Base-by-base conservation (phyloP, 106 monocot genomes). In the Ottelia alismoides region DNA sequence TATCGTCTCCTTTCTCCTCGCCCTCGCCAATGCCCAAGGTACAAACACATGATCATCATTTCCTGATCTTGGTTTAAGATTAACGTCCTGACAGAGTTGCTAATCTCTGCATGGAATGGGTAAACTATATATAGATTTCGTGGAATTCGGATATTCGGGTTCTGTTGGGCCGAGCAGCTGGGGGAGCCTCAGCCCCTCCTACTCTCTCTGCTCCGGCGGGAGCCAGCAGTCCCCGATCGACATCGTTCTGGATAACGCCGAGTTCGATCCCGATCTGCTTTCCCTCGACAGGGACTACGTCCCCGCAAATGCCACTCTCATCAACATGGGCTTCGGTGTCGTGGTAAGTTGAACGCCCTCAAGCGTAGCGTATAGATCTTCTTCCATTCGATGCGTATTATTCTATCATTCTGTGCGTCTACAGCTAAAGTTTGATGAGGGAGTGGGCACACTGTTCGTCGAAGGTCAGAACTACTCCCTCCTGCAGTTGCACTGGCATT, bases 261-360 rank as follows among this genome's bases (percentile, higher is more conserved):
- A 22, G 22, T 2, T 23, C 22, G 58, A 58, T 43, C 58, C 30
- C 9, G 44, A 21, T 21, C 40, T 58, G 58, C 35, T 20, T 1
- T 43, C 58, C 10, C 16, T 80, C n/a, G 18, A 25, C 23, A 60
- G 68, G 16, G 47, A 64, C 44, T 86, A 86, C 47, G 2, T n/a
- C 23, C 16, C 66, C 2, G 45, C 65, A 3, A 65, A 80, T 25
- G 80, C 73, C 21, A 77, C 74, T 27, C 76, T 86, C 17, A 25
- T 81, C 28, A 47, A 74, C 68, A 74, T 63, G 25, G 85, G 79
- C 66, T 64, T 67, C 63, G 68, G 74, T 27, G 51, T 85, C 17
- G 22, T 11, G 79, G 18, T 31, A n/a, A n/a, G n/a, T n/a, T n/a
- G n/a, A n/a, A n/a, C n/a, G n/a, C n/a, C n/a, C n/a, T n/a, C n/a